Evolutionary conservation across 192 early-diverging fungal species (phyloP).

Genomic region (Coemansia sp.): DNA sequence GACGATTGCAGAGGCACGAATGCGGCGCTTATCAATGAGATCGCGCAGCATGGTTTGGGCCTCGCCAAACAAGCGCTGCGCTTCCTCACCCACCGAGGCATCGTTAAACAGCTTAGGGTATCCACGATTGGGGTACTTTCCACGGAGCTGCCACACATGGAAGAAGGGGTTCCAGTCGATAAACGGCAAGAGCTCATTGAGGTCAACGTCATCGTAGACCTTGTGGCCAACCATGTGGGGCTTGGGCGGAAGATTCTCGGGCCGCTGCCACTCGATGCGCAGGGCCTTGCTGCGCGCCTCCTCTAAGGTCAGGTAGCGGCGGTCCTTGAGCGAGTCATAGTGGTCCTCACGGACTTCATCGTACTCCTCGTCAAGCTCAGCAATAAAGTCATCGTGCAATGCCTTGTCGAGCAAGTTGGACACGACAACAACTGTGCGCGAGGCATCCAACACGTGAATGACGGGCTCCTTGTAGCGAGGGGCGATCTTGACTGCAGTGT

Average conservation of each 20-base stretch:
- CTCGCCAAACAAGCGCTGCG: conserved; percentile 85
- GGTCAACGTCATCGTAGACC: conserved; percentile 72
- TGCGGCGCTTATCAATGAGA: conserved; percentile 71
- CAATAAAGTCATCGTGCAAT: conserved; percentile 78
- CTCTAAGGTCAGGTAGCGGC: conserved; percentile 68
- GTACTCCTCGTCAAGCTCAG: conserved; percentile 90
- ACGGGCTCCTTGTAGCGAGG: conserved; percentile 80
- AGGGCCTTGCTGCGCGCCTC: conserved; percentile 65
- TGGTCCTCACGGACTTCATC: conserved; percentile 92
- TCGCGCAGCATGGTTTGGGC: conserved; percentile 76
- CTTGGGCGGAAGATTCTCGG: conserved; percentile 65
- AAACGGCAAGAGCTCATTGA: conserved; percentile 71
- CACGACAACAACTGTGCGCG: conserved; percentile 87
- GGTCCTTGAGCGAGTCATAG: conserved; percentile 87
- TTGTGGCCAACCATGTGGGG: conserved; percentile 82
- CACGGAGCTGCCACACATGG: conserved; percentile 95
- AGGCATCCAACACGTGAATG: conserved; percentile 89
- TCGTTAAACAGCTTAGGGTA: conserved; percentile 98
- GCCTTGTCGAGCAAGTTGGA: conserved; percentile 79
- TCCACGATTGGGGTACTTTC: conserved; percentile 94
- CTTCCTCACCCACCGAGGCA: conserved; percentile 87
- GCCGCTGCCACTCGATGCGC: conserved; percentile 69
- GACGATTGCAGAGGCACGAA: conserved; percentile 76
- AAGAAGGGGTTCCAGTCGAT: conserved; percentile 99
- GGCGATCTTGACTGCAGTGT: conserved; percentile 95